A percentile compares a stretch with the other conserved stretches of the same genome.
phyloP scores from a whole-genome alignment of 352 stramenopile species.

The Globisporangium cystogenes region DNA sequence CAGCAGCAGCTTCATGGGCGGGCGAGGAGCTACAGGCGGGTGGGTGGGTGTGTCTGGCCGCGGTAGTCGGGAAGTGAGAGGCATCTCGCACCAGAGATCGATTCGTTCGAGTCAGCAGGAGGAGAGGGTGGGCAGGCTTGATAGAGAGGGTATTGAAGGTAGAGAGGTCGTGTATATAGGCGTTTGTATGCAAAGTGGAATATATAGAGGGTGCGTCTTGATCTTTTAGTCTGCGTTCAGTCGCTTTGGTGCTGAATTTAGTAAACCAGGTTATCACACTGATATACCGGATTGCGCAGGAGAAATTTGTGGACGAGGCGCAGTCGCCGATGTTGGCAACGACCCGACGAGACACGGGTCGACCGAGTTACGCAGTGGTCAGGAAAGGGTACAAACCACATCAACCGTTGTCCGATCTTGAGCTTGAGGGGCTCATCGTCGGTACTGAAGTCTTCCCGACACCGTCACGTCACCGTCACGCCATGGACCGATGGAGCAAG shows the following conservation, averaged over 20 bases:
- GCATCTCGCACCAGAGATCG: no score
- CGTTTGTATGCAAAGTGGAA: not conserved
- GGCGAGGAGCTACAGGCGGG: not conserved
- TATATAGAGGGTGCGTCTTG: not conserved
- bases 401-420: not conserved
- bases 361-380: not conserved
- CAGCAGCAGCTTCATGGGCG: slow-evolving; percentile 23
- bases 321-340: not conserved
- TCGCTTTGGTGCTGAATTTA: no score
- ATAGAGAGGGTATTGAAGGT: no score
- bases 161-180: no score
- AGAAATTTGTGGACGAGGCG: not conserved
- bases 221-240: not conserved
- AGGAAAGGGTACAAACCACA: not conserved
- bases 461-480: no score
- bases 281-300: not conserved
- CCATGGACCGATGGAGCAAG: no score
- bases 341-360: not conserved
- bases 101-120: not conserved
- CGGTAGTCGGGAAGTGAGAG: not conserved
- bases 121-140: no score
- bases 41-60: not conserved
- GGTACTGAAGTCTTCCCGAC: no score
- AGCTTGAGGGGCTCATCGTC: no score
- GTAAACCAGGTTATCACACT: not conserved